Base-by-base conservation (phyloP, 768 basidiomycete species). In the Lactifluus volemus region DNA sequence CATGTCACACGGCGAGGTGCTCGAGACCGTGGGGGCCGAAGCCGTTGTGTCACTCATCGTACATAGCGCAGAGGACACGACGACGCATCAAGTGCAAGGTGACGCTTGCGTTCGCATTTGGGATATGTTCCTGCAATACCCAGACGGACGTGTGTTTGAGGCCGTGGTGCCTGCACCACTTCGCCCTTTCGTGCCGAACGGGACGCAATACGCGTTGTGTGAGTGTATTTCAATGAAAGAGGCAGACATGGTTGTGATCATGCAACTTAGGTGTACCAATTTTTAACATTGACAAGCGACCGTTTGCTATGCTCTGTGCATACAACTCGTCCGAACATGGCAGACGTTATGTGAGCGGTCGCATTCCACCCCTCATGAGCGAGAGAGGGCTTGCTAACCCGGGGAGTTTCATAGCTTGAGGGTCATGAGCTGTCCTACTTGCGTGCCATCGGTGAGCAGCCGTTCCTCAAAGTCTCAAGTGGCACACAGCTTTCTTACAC, bases 361-460 rank as follows among this genome's bases (percentile, higher is more conserved):
- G 25, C 8, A 7, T 38, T 38, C 25, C 51, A 45, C 49, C 53
- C 21, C 36, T 17, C 52, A 32, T 36, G 45, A 36, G 5, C 39
- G 2, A 39, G 36, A 7, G 48, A 19, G 15, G 55, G 44, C 49
- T 55, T 42, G 30, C 21, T 63, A 32, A 55, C 21, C 17, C 32
- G 29, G 38, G 39, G 34, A 36, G n/a, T 17, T 25, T 32, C 30
- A 25, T 62, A 91, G 89, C 75, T 92, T 66, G 91, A 93, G 73
- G 91, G 91, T 0, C 89, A 91, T 67, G 90, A 97, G 68, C 70
- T 96, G 55, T 95, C 94, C 15, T 97, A 95, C 72, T 72, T 96
- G 55, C 84, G 93, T 45, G 94, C 94, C 17, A 94, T 96, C 65
- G 91, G 89, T 84, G 63, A 64, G 68, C 67, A 64, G 68, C 67